Evolutionary conservation across 148 eudicot species (phyloP).

Genomic region (Rhododendron ferrugineum): DNA sequence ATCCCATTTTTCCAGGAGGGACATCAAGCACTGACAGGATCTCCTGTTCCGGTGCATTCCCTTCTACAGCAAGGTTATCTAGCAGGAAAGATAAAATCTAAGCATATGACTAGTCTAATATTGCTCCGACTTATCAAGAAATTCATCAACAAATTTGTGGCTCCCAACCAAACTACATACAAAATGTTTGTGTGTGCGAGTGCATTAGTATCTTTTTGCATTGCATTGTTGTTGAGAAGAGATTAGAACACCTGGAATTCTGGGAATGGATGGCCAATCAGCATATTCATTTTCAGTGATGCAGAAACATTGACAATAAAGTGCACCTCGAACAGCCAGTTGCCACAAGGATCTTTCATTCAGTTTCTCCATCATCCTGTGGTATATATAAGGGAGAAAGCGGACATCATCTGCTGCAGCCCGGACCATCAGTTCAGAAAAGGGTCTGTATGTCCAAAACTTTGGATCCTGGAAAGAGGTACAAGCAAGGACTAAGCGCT

Average conservation of each 20-base stretch:
- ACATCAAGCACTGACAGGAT: constrained; percentile 74
- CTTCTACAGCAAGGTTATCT: constrained; percentile 51
- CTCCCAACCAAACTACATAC: background rate
- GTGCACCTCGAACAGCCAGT: constrained; percentile 80
- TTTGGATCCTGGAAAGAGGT: constrained; percentile 64
- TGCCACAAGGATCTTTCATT: constrained; percentile 67
- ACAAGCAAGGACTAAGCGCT: background rate
- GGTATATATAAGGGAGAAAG: constrained; percentile 72
- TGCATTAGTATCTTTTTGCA: background rate
- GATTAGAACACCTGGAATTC: constrained; percentile 60
- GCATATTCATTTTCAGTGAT: constrained; percentile 42
- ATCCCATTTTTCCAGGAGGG: constrained; percentile 48
- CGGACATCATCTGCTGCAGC: constrained; percentile 98
- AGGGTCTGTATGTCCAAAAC: constrained; percentile 87
- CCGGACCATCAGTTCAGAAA: constrained; percentile 80
- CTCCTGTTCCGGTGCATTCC: constrained; percentile 57
- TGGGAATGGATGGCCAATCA: constrained; percentile 86
- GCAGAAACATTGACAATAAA: constrained; percentile 96
- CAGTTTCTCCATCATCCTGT: constrained; percentile 82
- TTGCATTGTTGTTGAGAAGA: background rate
- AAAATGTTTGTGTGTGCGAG: background rate
- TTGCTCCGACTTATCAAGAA: background rate
- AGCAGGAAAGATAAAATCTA: constrained; percentile 17
- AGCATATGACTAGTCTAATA: constrained; percentile 1
- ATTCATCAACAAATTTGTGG: background rate